Conservation (phyloP, 2,329 filamentous ascomycete species). For the Cordyceps fumosorosea region DNA sequence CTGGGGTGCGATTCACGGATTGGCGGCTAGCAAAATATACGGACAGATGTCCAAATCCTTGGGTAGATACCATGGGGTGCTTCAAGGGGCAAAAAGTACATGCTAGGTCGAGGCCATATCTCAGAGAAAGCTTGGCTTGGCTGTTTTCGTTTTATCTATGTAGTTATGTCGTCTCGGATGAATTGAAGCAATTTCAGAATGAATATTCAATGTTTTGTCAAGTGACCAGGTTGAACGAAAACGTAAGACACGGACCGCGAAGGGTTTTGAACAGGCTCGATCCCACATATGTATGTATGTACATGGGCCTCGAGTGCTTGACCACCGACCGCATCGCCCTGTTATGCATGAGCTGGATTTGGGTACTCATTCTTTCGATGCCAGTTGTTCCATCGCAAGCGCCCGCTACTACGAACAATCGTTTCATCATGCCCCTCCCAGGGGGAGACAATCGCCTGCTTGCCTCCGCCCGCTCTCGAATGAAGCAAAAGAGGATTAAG, state of each 20-base stretch:
- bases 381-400: too few relatives aligned
- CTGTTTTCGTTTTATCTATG: slow-evolving; percentile 31
- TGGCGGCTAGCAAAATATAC: slow-evolving; percentile 29
- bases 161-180: slow-evolving; percentile 38
- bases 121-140: slow-evolving; percentile 30
- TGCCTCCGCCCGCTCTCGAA: too few relatives aligned
- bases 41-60: slow-evolving; percentile 23
- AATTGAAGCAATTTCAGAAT: slow-evolving; percentile 33
- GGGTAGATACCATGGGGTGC: slow-evolving; percentile 20
- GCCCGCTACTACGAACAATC: too few relatives aligned
- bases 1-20: slow-evolving; percentile 36
- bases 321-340: too few relatives aligned
- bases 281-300: too few relatives aligned
- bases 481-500: too few relatives aligned
- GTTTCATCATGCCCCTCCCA: too few relatives aligned
- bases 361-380: too few relatives aligned
- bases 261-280: too few relatives aligned
- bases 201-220: slow-evolving; percentile 10
- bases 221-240: background rate
- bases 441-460: too few relatives aligned
- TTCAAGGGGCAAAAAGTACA: slow-evolving; percentile 25
- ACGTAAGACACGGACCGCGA: background rate
- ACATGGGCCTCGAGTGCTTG: too few relatives aligned
- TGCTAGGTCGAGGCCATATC: slow-evolving; percentile 30
- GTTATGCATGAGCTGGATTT: too few relatives aligned